Evolutionary conservation across 2,329 filamentous ascomycete genomes (phyloP).

Genomic region (Colletotrichum limetticola): DNA sequence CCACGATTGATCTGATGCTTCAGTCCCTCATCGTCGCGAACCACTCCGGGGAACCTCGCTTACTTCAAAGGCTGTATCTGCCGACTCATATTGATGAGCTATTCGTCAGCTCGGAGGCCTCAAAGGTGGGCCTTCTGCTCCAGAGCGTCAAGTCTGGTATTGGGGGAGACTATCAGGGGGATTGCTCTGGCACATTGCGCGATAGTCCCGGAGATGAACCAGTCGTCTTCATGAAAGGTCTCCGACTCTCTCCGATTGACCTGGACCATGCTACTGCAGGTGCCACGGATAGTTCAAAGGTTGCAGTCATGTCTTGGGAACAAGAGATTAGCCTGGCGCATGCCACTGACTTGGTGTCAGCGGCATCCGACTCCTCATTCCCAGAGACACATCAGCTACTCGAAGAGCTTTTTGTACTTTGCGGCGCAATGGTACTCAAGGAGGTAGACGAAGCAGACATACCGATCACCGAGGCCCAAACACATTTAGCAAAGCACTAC

Average conservation of each 20-base stretch:
- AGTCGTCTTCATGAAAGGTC: neutral
- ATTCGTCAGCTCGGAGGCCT: neutral
- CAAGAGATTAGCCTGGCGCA: neutral
- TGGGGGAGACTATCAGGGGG: neutral
- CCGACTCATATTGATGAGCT: conserved; percentile 8
- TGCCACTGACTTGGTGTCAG: neutral
- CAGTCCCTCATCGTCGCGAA: conserved; percentile 11
- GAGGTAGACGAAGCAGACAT: neutral
- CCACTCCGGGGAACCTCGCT: neutral
- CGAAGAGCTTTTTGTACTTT: conserved; percentile 5
- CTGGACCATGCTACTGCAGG: neutral
- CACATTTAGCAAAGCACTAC: neutral
- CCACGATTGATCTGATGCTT: conserved; percentile 8
- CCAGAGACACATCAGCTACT: neutral
- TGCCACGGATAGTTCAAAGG: neutral
- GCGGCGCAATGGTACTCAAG: neutral
- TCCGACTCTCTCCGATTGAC: neutral
- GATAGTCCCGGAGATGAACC: neutral
- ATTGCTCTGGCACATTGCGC: accelerated
- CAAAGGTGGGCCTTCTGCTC: accelerated
- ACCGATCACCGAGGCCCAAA: neutral
- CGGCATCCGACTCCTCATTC: neutral
- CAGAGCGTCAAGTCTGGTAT: neutral
- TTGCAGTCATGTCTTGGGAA: neutral
- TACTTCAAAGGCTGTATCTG: neutral